phyloP scores from a whole-genome alignment of 192 early-diverging fungal genomes.

The Coemansia interrupta region DNA sequence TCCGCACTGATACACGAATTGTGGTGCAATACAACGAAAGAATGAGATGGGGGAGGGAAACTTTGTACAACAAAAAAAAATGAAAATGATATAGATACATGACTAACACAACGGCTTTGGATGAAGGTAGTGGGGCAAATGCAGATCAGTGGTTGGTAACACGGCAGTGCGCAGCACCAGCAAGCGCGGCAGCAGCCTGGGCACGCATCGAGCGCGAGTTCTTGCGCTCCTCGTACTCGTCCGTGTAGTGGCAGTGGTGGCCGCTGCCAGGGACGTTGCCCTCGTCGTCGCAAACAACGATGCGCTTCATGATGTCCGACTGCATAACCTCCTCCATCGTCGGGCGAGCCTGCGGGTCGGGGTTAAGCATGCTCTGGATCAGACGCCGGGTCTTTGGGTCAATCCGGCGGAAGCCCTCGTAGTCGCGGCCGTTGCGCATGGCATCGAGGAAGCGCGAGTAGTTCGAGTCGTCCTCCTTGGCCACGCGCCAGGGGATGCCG shows the following conservation, averaged over 20 bases:
- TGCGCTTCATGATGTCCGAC: constrained; percentile 73
- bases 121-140: background rate
- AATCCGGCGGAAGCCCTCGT: constrained; percentile 73
- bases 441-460: constrained; percentile 62
- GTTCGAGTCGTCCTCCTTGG: constrained; percentile 61
- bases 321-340: constrained; percentile 67
- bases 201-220: constrained; percentile 46
- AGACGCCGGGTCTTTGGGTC: constrained; percentile 63
- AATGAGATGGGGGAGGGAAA: background rate
- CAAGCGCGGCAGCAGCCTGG: constrained; percentile 27
- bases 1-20: too few relatives aligned
- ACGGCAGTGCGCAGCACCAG: constrained; percentile 15
- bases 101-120: too few relatives aligned
- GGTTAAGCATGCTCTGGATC: constrained; percentile 78
- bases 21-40: background rate
- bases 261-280: constrained; percentile 39
- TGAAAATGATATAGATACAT: background rate
- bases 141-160: constrained; percentile 5
- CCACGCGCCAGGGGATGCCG: constrained; percentile 62
- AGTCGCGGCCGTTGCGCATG: constrained; percentile 61
- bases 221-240: constrained; percentile 52
- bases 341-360: constrained; percentile 67
- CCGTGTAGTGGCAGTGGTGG: constrained; percentile 51
- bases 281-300: constrained; percentile 59
- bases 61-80: constrained; percentile 1